These are phyloP conservation scores for Larix kaempferi DNA, from an alignment of 75 land plant species.

Conservation along the genomic window DNA sequence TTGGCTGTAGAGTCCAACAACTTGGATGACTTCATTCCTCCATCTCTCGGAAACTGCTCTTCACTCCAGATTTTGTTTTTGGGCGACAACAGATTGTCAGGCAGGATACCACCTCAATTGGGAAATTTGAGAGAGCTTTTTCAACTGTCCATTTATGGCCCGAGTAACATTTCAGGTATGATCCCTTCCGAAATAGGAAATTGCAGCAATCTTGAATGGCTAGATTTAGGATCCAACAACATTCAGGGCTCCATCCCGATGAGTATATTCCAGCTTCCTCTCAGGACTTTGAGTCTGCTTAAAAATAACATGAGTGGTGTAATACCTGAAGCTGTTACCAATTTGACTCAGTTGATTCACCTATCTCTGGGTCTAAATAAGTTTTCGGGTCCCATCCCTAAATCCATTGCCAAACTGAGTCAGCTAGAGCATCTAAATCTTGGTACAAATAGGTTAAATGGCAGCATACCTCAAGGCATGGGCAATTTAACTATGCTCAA, in stretches of 20 bases:
- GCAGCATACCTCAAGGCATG: slow-evolving; percentile 34
- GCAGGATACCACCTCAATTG: too few relatives aligned
- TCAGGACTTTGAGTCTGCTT: neutral
- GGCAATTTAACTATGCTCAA: slow-evolving; percentile 21
- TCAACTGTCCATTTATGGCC: too few relatives aligned
- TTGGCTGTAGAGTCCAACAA: too few relatives aligned
- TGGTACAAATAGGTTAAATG: slow-evolving; percentile 23
- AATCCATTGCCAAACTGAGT: slow-evolving; percentile 24
- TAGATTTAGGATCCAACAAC: neutral
- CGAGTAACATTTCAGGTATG: too few relatives aligned
- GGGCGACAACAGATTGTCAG: too few relatives aligned
- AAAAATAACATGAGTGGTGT: neutral
- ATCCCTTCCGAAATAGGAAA: neutral
- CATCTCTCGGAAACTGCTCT: too few relatives aligned
- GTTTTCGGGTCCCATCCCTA: slow-evolving; percentile 26
- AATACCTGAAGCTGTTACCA: neutral
- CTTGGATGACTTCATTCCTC: too few relatives aligned
- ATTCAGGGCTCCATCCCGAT: neutral
- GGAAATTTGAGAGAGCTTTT: too few relatives aligned
- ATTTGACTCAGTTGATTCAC: neutral
- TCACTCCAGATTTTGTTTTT: too few relatives aligned
- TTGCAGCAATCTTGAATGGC: neutral
- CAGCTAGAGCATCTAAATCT: slow-evolving; percentile 12
- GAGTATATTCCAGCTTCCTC: neutral
- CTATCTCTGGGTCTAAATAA: slow-evolving; percentile 7